Conservation (phyloP, 441 rosid genomes). For the Bruguiera hainesii region DNA sequence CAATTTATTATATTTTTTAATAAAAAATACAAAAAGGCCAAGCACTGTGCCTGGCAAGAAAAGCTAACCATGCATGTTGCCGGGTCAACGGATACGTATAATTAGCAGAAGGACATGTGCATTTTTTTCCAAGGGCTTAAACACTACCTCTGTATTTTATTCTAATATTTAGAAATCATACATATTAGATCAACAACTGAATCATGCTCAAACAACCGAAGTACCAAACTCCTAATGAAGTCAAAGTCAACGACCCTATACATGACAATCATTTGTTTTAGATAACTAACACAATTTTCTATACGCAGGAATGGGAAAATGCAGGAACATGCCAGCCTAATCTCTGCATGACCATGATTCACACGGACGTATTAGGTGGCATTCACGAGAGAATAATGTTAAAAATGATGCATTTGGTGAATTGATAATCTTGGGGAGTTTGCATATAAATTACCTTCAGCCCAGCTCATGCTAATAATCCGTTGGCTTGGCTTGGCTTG, state of each 20-base stretch:
- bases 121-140: no score
- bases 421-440: not conserved
- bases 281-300: not conserved
- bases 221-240: not conserved
- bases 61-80: no score
- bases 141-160: no score
- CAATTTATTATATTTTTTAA: no score
- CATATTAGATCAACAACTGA: no score
- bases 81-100: no score
- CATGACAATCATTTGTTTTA: not conserved
- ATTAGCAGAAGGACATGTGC: no score
- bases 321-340: not conserved
- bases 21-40: no score
- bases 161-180: no score
- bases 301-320: not conserved
- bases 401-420: not conserved
- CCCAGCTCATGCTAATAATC: not conserved
- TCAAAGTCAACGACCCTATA: not conserved
- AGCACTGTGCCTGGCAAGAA: no score
- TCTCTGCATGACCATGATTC: not conserved
- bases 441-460: not conserved
- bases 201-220: not conserved
- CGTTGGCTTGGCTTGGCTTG: no score
- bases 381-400: not conserved
- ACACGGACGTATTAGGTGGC: not conserved